phyloP scores from a whole-genome alignment of 441 rosid genomes.

The Corymbia calophylla region DNA sequence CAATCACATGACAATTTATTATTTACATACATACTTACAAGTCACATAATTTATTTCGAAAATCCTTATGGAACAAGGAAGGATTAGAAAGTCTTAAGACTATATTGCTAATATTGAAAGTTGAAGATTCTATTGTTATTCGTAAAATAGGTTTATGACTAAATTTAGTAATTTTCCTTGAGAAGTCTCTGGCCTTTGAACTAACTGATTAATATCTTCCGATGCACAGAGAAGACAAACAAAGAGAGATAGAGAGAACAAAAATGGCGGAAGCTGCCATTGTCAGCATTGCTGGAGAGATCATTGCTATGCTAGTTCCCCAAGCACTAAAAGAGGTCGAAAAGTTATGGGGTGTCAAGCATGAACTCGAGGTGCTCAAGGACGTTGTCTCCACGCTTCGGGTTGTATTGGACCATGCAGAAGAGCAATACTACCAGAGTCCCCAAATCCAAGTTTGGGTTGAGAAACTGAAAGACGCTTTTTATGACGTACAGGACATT shows the following conservation, averaged over 20 bases:
- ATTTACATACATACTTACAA: too few relatives aligned
- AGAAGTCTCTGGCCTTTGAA: neutral
- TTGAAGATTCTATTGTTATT: too few relatives aligned
- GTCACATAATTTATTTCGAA: too few relatives aligned
- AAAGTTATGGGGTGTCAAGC: neutral
- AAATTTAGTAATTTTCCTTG: accelerated
- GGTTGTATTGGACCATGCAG: neutral
- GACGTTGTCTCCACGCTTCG: neutral
- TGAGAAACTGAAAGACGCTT: neutral
- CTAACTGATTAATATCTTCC: neutral
- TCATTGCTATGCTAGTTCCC: neutral
- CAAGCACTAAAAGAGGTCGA: neutral
- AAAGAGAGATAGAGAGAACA: neutral
- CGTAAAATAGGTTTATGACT: neutral
- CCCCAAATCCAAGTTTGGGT: neutral
- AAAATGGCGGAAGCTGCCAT: neutral
- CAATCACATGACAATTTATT: too few relatives aligned
- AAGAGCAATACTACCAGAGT: neutral
- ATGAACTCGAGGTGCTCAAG: neutral
- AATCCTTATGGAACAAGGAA: too few relatives aligned
- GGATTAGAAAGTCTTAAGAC: too few relatives aligned
- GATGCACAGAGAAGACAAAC: neutral
- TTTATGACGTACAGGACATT: neutral
- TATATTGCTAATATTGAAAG: neutral
- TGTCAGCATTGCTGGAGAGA: neutral